phyloP scores from a whole-genome alignment of 495 filamentous ascomycete genomes.

The Penicillium macrosclerotiorum region DNA sequence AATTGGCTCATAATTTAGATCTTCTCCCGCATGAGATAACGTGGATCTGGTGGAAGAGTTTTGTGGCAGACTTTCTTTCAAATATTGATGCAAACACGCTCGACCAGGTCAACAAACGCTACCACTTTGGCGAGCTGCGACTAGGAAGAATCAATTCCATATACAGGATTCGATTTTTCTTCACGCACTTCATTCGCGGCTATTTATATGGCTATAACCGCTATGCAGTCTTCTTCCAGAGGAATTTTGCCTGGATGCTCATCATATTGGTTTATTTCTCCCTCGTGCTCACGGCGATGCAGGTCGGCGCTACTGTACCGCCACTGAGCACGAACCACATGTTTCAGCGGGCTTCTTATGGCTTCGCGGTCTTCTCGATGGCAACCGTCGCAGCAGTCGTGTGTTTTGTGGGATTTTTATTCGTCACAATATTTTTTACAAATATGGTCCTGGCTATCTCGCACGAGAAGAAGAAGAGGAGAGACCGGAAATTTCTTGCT shows the following conservation, averaged over 20 bases:
- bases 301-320: background rate
- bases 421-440: constrained; percentile 5
- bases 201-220: background rate
- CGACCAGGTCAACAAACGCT: constrained; percentile 5
- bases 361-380: constrained; percentile 1
- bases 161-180: constrained; percentile 1
- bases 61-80: constrained; percentile 4
- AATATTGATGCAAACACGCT: constrained; percentile 6
- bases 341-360: constrained; percentile 2
- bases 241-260: background rate
- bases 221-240: background rate
- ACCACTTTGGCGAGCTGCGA: constrained; percentile 1
- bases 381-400: constrained; percentile 5
- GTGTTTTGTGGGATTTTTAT: constrained; percentile 9
- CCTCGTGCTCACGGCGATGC: constrained; percentile 1
- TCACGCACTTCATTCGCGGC: constrained; percentile 2
- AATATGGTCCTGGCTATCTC: constrained; percentile 12
- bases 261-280: background rate
- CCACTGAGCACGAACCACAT: background rate
- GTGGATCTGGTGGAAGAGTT: constrained; percentile 8
- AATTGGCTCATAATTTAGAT: constrained; percentile 6
- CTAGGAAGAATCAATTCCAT: background rate
- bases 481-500: constrained; percentile 7
- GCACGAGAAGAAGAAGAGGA: constrained; percentile 9
- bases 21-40: constrained; percentile 9